Conservation (phyloP, 75 land plant species). For the Ceratopteris richardii region DNA sequence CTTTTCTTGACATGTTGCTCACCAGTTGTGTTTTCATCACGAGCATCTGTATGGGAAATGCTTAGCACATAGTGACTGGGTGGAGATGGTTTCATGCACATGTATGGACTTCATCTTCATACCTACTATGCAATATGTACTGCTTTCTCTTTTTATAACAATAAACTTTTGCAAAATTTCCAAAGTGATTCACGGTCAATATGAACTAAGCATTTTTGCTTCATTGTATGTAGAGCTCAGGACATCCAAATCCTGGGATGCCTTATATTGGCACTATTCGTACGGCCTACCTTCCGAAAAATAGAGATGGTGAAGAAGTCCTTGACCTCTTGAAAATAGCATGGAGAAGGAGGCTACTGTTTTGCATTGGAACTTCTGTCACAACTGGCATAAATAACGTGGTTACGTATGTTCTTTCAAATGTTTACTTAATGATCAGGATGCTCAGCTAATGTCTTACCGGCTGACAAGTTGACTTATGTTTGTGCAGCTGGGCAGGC, state of each 20-base stretch:
- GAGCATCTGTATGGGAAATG: no score
- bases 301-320: constrained; percentile 32
- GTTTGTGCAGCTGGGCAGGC: constrained; percentile 27
- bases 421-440: neutral
- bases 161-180: no score
- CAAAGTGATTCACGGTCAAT: no score
- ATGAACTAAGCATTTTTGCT: no score
- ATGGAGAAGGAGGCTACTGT: constrained; percentile 25
- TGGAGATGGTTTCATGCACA: no score
- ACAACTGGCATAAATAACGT: constrained; percentile 22
- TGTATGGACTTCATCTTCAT: no score
- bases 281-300: constrained; percentile 25
- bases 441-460: neutral
- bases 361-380: constrained; percentile 24
- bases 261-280: constrained; percentile 30
- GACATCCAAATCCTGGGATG: constrained; percentile 31
- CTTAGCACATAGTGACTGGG: no score
- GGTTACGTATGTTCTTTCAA: constrained; percentile 21
- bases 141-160: no score
- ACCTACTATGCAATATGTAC: no score
- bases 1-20: no score
- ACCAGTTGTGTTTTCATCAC: no score
- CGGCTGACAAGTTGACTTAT: neutral
- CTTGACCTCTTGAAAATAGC: constrained; percentile 32
- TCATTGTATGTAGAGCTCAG: constrained; percentile 21